A percentile compares a stretch with the other conserved stretches of the same genome.
These are phyloP conservation scores for Calonectria naviculata DNA, from an alignment of 2,329 filamentous ascomycete species.

Conservation along the genomic window DNA sequence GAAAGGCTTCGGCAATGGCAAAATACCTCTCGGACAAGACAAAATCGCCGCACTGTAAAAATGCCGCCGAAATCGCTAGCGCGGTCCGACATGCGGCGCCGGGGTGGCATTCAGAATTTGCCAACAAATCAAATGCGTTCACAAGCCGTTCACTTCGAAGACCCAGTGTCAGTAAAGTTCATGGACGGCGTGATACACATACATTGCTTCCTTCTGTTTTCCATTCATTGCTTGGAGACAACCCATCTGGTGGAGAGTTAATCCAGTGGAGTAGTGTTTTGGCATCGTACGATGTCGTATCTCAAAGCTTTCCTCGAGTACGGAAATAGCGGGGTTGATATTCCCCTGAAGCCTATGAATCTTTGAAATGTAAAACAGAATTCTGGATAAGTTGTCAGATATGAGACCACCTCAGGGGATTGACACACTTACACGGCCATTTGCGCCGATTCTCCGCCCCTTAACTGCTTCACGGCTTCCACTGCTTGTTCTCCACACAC, in stretches of 20 bases:
- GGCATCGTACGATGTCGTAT: neutral
- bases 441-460: neutral
- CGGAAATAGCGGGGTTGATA: neutral
- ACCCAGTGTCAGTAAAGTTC: neutral
- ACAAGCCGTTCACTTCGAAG: neutral
- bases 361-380: constrained; percentile 1
- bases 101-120: neutral
- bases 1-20: neutral
- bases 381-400: neutral
- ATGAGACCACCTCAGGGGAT: neutral
- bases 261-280: neutral
- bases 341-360: neutral
- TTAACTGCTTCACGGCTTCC: neutral
- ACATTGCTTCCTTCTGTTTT: neutral
- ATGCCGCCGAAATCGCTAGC: neutral
- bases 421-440: neutral
- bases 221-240: neutral
- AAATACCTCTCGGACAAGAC: neutral
- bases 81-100: neutral
- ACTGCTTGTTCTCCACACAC: neutral
- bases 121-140: neutral
- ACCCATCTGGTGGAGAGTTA: neutral
- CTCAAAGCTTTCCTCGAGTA: neutral
- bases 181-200: neutral
- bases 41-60: neutral